phyloP scores from a whole-genome alignment of 139 green algal species.

The Desmodesmus armatus region DNA sequence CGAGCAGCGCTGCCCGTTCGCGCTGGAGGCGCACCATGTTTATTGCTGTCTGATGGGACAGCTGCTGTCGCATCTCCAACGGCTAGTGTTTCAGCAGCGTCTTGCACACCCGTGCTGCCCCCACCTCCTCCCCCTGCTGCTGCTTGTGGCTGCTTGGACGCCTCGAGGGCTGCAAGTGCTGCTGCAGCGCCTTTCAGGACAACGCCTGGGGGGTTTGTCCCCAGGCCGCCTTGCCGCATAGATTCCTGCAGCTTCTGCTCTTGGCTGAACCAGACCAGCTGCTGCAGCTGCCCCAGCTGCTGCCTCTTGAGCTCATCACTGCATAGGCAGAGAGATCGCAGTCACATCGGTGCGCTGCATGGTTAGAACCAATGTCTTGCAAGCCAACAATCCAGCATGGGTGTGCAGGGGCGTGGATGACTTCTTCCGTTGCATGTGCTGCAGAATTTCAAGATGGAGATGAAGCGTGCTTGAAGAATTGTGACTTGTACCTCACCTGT shows the following conservation, averaged over 20 bases:
- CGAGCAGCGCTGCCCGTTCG: too few relatives aligned
- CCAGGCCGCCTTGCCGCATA: background rate
- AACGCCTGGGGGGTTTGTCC: slow-evolving; percentile 23
- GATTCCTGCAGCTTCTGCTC: slow-evolving; percentile 2
- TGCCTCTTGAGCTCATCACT: slow-evolving; percentile 21
- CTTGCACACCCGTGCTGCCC: background rate
- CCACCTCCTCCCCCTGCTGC: background rate
- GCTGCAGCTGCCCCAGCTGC: slow-evolving; percentile 41
- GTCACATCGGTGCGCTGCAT: too few relatives aligned
- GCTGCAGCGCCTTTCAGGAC: too few relatives aligned
- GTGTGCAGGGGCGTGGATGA: too few relatives aligned
- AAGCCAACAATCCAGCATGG: too few relatives aligned
- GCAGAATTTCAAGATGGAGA: too few relatives aligned
- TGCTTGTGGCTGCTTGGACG: background rate
- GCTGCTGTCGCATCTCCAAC: background rate
- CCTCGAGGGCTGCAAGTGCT: background rate
- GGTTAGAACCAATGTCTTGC: too few relatives aligned
- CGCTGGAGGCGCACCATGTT: background rate
- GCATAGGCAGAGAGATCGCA: background rate
- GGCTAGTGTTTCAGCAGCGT: background rate
- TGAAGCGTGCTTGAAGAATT: too few relatives aligned
- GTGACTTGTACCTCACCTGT: too few relatives aligned
- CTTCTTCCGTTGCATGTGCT: too few relatives aligned
- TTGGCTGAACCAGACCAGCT: slow-evolving; percentile 34
- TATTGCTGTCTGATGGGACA: background rate